phyloP scores from a whole-genome alignment of 805 yeast species.

The Saturnispora silvae region DNA sequence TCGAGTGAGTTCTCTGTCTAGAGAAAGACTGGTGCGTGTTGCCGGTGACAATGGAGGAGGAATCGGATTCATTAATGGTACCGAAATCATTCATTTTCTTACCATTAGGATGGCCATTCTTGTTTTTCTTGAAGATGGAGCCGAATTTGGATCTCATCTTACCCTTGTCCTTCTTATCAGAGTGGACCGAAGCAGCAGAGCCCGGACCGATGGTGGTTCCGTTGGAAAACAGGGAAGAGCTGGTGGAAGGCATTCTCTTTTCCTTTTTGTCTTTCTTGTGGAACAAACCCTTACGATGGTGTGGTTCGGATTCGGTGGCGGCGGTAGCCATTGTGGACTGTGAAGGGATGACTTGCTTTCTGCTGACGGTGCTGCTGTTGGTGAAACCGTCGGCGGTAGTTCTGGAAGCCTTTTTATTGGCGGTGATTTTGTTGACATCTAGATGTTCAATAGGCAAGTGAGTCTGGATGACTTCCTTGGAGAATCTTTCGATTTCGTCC shows the following conservation, averaged over 20 bases:
- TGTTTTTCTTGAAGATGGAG: slow-evolving; percentile 48
- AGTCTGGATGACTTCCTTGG: slow-evolving; percentile 27
- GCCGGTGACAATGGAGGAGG: slow-evolving; percentile 21
- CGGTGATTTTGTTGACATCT: slow-evolving; percentile 9
- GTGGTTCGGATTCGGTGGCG: neutral
- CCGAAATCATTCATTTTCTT: slow-evolving; percentile 22
- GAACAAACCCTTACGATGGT: slow-evolving; percentile 9
- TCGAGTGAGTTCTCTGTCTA: slow-evolving; percentile 11
- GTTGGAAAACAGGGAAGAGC: slow-evolving; percentile 10
- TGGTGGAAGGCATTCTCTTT: slow-evolving; percentile 11
- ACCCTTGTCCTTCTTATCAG: slow-evolving; percentile 21
- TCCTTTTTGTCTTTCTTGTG: slow-evolving; percentile 11
- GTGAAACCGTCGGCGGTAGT: slow-evolving; percentile 14
- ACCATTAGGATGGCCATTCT: slow-evolving; percentile 21
- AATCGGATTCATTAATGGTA: slow-evolving; percentile 25
- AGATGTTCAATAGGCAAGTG: slow-evolving; percentile 21
- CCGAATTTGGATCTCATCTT: slow-evolving; percentile 63
- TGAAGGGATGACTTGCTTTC: neutral
- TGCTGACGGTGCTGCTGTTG: slow-evolving; percentile 1
- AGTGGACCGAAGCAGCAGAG: slow-evolving; percentile 2
- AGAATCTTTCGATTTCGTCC: slow-evolving; percentile 49
- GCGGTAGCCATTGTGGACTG: slow-evolving; percentile 2
- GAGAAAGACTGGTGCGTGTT: slow-evolving; percentile 6
- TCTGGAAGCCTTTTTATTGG: slow-evolving; percentile 6
- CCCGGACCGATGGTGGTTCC: slow-evolving; percentile 8